These are phyloP conservation scores for Harringtonia aguacate DNA, from an alignment of 2,329 filamentous ascomycete genomes.

Conservation along the genomic window DNA sequence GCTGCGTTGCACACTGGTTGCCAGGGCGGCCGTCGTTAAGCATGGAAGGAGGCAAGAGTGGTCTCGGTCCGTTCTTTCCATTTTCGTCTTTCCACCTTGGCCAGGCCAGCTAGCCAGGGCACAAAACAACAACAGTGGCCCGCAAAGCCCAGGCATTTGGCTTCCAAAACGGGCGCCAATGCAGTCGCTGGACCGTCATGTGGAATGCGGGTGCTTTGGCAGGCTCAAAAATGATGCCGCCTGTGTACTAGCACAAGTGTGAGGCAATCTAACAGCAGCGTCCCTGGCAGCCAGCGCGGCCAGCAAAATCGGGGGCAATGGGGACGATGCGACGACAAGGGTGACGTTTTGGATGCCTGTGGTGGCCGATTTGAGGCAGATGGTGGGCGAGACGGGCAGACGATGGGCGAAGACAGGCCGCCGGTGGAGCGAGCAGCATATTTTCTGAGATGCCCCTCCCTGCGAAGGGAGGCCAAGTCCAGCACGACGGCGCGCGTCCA, in stretches of 20 bases:
- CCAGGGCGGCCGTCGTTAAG: slow-evolving; percentile 1
- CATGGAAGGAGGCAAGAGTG: not conserved
- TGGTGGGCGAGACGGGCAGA: not conserved
- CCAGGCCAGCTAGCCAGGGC: no score
- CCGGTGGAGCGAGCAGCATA: slow-evolving; percentile 1
- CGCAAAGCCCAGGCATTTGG: not conserved
- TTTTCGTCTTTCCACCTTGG: not conserved
- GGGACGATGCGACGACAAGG: no score
- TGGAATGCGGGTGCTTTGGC: not conserved
- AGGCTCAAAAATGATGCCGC: not conserved
- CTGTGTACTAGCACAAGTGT: not conserved
- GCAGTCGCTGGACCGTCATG: no score
- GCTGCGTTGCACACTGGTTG: not conserved
- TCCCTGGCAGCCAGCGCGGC: no score
- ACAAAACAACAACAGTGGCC: not conserved
- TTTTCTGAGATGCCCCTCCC: not conserved
- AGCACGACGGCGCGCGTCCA: no score
- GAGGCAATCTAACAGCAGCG: not conserved
- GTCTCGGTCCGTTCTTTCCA: slow-evolving; percentile 2
- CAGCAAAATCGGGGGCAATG: no score
- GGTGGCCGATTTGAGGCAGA: not conserved
- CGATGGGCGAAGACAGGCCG: not conserved
- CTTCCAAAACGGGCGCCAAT: no score
- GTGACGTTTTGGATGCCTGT: not conserved
- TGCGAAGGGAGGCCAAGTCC: not conserved